Conservation (phyloP, 495 filamentous ascomycete genomes). For the Trichocladium antarcticum region DNA sequence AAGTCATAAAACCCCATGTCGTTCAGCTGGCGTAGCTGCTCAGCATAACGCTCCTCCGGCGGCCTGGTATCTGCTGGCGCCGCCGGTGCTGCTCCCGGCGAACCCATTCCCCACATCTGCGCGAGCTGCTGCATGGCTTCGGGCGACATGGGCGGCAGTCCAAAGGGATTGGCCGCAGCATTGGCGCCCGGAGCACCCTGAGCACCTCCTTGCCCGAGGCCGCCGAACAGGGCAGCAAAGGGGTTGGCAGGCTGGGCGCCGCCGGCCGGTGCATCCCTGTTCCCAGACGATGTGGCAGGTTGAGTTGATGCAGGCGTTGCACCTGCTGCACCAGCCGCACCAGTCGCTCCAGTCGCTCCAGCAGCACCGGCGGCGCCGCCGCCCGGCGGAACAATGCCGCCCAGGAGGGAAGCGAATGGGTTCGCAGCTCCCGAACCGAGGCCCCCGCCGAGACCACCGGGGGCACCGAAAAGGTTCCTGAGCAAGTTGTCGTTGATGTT, state of each 20-base stretch:
- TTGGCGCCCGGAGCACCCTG: slow-evolving; percentile 11
- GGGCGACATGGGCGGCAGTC: slow-evolving; percentile 14
- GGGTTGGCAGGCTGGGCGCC: slow-evolving; percentile 26
- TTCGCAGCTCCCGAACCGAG: slow-evolving; percentile 42
- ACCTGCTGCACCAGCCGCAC: slow-evolving; percentile 6
- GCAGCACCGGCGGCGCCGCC: background rate
- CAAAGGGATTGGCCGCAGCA: slow-evolving; percentile 20
- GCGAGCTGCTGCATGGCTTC: slow-evolving; percentile 41
- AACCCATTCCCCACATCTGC: slow-evolving; percentile 24
- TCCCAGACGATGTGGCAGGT: slow-evolving; percentile 5
- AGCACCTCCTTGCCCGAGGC: slow-evolving; percentile 1
- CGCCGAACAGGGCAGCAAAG: slow-evolving; percentile 35
- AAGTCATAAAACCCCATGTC: slow-evolving; percentile 99
- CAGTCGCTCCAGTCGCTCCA: background rate
- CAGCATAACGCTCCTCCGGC: slow-evolving; percentile 85
- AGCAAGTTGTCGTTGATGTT: slow-evolving; percentile 11
- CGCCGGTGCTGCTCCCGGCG: slow-evolving; percentile 27
- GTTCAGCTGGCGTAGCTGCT: slow-evolving; percentile 85
- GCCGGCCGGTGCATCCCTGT: background rate
- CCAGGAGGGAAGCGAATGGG: slow-evolving; percentile 64
- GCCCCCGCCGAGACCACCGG: slow-evolving; percentile 23
- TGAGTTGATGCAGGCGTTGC: slow-evolving; percentile 21
- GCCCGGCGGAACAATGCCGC: slow-evolving; percentile 18
- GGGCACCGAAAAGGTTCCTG: slow-evolving; percentile 33
- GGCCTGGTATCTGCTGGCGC: slow-evolving; percentile 67